Conservation (phyloP, 2,329 filamentous ascomycete genomes). For the Teratosphaeriaceae sp. region DNA sequence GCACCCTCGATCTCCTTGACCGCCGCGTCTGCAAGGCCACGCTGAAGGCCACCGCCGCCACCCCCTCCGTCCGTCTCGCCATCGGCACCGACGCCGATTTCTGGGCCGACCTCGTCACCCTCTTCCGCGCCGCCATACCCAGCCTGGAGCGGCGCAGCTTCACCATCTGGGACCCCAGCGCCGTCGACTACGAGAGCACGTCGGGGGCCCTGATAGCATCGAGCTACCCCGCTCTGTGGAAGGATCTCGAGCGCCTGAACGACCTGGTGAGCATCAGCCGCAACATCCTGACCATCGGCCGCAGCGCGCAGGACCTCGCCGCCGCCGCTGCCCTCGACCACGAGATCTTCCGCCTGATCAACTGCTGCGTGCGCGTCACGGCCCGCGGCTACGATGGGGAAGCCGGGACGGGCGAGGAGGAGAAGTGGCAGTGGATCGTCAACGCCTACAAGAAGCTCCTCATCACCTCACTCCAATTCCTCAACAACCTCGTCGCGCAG, state of each 20-base stretch:
- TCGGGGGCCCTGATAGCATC: slow-evolving; percentile 56
- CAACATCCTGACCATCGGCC: slow-evolving; percentile 56
- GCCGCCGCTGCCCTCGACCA: slow-evolving; percentile 55
- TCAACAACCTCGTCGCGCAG: slow-evolving; percentile 60
- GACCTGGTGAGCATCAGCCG: slow-evolving; percentile 56
- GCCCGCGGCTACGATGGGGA: slow-evolving; percentile 59
- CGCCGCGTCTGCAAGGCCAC: slow-evolving; percentile 51
- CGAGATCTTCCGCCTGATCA: slow-evolving; percentile 54
- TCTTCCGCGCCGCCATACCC: slow-evolving; percentile 55
- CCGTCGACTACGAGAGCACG: slow-evolving; percentile 51
- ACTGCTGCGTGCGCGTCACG: slow-evolving; percentile 58
- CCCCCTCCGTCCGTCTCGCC: slow-evolving; percentile 46
- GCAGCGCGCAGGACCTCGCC: slow-evolving; percentile 56
- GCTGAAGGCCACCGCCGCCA: slow-evolving; percentile 51
- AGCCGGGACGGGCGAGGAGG: slow-evolving; percentile 54
- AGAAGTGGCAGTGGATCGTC: slow-evolving; percentile 59
- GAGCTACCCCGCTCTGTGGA: slow-evolving; percentile 52
- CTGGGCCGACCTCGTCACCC: slow-evolving; percentile 53
- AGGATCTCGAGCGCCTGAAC: slow-evolving; percentile 57
- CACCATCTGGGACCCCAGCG: slow-evolving; percentile 50
- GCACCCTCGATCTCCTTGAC: slow-evolving; percentile 52
- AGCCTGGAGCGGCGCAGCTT: slow-evolving; percentile 57
- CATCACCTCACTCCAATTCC: slow-evolving; percentile 59
- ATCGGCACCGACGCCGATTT: slow-evolving; percentile 51
- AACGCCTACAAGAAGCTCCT: slow-evolving; percentile 60